Base-by-base conservation (phyloP, 257 asterid genomes). In the Lavandula angustifolia region DNA sequence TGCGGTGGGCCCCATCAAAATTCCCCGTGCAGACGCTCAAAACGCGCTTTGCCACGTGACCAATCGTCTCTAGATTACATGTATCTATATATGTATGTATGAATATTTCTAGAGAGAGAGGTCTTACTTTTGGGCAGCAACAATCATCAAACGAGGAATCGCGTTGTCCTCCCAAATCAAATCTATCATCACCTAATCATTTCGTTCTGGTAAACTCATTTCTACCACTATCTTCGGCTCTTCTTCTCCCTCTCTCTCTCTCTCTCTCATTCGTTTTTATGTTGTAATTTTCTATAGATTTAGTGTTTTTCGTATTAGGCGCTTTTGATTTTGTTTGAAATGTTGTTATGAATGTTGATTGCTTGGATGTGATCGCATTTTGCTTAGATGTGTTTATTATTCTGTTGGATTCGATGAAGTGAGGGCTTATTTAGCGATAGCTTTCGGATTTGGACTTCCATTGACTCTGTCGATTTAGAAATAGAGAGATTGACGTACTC, bases 321-420 rank as follows among this genome's bases (percentile, higher is more conserved):
- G 48, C 16, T 64, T 37, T 3, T 17, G 34, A 49, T 62, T 74
- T 14, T 43, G 41, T 35, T 38, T 35, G 44, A 47, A 63, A 58
- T 51, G 68, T 27, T 50, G 47, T 48, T 49, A 18, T 29, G 54
- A 38, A 74, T 64, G 69, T 34, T 37, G 59, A 51, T 64, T 51
- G 64, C 52, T 5, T 17, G 68, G 71, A 69, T 74, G 64, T 33
- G 65, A 41, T 32, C 54, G 65, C 8, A 47, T 10, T 51, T 48
- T 4, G 22, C n/a, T n/a, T 1, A 49, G n/a, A 51, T 49, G 14
- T 16, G 32, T 55, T 40, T 27, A 47, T 47, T 7, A 42, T 14
- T 56, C 44, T 54, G 38, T 27, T 58, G 18, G 12, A 14, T 58
- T 44, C 22, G 54, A 51, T 37, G 44, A 66, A 13, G 27, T 51